Evolutionary conservation across 495 filamentous ascomycete species (phyloP).

Genomic region (Hypoxylon crocopeplum): DNA sequence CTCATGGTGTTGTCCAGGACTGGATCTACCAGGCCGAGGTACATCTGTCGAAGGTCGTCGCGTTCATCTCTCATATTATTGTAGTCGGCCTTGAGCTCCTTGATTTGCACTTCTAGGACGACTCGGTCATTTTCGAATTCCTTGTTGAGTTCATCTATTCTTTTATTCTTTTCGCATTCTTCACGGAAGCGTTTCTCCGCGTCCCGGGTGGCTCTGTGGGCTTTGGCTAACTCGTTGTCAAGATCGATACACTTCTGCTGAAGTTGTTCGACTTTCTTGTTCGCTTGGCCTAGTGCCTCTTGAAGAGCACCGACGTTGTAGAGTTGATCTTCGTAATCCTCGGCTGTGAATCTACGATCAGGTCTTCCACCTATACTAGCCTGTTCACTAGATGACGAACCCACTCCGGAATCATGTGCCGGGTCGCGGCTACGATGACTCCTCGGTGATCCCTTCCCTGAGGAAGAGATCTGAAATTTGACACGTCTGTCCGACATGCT

Average conservation of each 20-base stretch:
- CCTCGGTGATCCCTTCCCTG: conserved; percentile 18
- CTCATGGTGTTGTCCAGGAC: conserved; percentile 22
- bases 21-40: conserved; percentile 17
- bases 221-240: conserved; percentile 31
- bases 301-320: conserved; percentile 40
- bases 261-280: conserved; percentile 36
- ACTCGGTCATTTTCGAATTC: conserved; percentile 25
- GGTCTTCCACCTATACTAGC: conserved; percentile 40
- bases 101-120: conserved; percentile 13
- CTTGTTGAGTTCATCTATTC: conserved; percentile 19
- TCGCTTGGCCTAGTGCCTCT: conserved; percentile 40
- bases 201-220: conserved; percentile 26
- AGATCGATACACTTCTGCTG: conserved; percentile 31
- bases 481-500: conserved; percentile 34
- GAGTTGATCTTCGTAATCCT: conserved; percentile 40
- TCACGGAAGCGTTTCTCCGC: conserved; percentile 28
- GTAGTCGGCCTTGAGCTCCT: conserved; percentile 7
- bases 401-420: conserved; percentile 40
- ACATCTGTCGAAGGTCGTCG: conserved; percentile 19
- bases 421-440: conserved; percentile 25
- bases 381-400: conserved; percentile 44
- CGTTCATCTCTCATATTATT: conserved; percentile 20
- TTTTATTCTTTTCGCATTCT: conserved; percentile 25
- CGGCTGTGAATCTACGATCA: conserved; percentile 42
- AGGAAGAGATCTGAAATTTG: conserved; percentile 28